A percentile compares a stretch with the other conserved stretches of the same genome.
phyloP scores from a whole-genome alignment of 371 early-diverging fungal species.

The Mucor velutinosus region DNA sequence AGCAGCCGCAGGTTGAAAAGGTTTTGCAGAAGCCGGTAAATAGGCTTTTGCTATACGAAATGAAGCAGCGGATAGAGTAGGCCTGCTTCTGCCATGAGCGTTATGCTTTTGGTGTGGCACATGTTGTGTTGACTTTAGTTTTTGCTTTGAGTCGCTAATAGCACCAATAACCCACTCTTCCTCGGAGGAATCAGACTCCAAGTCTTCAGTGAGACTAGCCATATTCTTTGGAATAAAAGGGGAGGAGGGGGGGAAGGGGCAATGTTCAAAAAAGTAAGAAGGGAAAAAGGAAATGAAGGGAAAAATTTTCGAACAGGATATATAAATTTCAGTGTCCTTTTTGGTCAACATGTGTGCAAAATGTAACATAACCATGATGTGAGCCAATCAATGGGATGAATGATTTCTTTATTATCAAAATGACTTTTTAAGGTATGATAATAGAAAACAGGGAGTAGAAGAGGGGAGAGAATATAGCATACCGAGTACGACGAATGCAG shows the following conservation, averaged over 20 bases:
- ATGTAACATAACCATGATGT: too few relatives aligned
- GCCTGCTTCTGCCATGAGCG: neutral
- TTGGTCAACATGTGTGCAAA: neutral
- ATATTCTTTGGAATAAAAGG: constrained; percentile 1
- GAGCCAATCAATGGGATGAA: neutral
- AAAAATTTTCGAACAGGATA: neutral
- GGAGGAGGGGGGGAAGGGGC: too few relatives aligned
- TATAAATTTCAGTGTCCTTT: neutral
- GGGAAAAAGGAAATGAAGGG: neutral
- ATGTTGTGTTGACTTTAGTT: neutral
- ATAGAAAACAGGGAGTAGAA: neutral
- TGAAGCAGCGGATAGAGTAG: neutral
- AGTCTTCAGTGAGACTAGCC: constrained; percentile 17
- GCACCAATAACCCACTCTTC: constrained; percentile 42
- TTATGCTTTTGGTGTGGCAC: neutral
- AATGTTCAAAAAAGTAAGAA: neutral
- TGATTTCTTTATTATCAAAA: neutral
- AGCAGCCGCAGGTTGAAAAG: neutral
- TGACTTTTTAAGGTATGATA: neutral
- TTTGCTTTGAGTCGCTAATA: neutral
- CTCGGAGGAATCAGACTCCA: constrained; percentile 39
- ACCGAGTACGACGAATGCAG: too few relatives aligned
- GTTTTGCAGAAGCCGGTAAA: neutral
- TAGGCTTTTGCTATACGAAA: constrained; percentile 5
- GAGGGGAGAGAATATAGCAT: too few relatives aligned